Conservation (phyloP, 805 yeast genomes). For the Blastobotrys chiropterorum region DNA sequence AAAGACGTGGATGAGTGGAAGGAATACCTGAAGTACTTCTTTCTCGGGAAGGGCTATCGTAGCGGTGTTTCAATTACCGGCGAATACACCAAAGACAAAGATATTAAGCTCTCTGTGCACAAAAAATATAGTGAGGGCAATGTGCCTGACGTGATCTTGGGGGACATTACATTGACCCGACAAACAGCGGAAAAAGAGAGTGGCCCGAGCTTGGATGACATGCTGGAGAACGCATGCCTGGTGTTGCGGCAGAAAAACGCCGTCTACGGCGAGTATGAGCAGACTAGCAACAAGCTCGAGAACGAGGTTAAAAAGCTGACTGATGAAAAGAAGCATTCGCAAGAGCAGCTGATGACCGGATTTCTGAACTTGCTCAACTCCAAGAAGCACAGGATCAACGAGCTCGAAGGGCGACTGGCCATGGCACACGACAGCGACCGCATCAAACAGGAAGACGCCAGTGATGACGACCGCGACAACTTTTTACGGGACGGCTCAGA, state of each 20-base stretch:
- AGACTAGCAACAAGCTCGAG: too few relatives aligned
- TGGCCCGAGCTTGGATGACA: not conserved
- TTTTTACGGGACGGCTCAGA: too few relatives aligned
- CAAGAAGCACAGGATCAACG: not conserved
- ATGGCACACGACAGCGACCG: constrained; percentile 39
- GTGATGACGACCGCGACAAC: constrained; percentile 28
- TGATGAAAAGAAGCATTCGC: not conserved
- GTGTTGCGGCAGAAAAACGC: not conserved
- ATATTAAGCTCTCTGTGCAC: not conserved
- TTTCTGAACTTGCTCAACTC: not conserved
- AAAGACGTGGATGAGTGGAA: not conserved
- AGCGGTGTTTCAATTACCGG: not conserved
- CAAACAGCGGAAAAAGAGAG: not conserved
- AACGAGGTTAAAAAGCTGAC: not conserved
- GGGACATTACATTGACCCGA: not conserved
- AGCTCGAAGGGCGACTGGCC: constrained; percentile 40
- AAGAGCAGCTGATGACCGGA: not conserved
- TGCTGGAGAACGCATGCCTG: not conserved
- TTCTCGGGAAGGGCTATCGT: not conserved
- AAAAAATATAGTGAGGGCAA: not conserved
- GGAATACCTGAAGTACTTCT: not conserved
- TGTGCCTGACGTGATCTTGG: not conserved
- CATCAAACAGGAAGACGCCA: constrained; percentile 42
- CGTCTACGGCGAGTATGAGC: not conserved
- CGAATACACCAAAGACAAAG: not conserved